Base-by-base conservation (phyloP, 306 rosid genomes). In the Senna siamea region DNA sequence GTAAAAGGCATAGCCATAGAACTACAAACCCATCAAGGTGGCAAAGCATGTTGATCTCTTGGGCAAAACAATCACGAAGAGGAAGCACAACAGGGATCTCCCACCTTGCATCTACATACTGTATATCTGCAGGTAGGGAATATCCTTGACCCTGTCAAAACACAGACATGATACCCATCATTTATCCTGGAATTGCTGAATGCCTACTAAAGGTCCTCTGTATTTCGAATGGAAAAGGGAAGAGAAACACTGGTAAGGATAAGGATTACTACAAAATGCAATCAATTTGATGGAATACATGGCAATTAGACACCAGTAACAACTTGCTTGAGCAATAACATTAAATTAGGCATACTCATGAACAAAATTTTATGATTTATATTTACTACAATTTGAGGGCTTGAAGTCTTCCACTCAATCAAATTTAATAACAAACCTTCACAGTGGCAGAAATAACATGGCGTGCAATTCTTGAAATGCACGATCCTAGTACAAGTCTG, bases 51-150 rank as follows among this genome's bases (percentile, higher is more conserved):
- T 76, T 88, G 71, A 93, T 91, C 85, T 93, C 97, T 76, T 85
- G 90, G 40, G 85, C 80, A 74, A 85, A 86, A 85, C 98, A 88
- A 68, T 93, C 98, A 54, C 94, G 94, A 66, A 93, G 94, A 13
- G 98, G 98, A 74, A 87, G 97, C 78, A 87, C 86, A 66, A 89
- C 80, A 19, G 98, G 97, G 76, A 87, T 69, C 72, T 87, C 89
- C 96, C 91, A 84, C 79, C 97, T 88, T 44, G 96, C 86, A 76
- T 93, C 98, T 47, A 89, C 93, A 85, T 93, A 91, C 77, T 91
- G 97, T 78, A 91, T 85, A 87, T 93, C 96, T 50, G 92, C 98
- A 18, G 98, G 92, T 76, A 91, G 75, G 15, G 96, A 93, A 85
- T 91, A 93, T 50, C 98, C 96, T 75, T 93, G 91, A 50, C 96